These are phyloP conservation scores for Saccharomycopsis synnaedendra DNA, from an alignment of 805 yeast genomes.

Conservation along the genomic window DNA sequence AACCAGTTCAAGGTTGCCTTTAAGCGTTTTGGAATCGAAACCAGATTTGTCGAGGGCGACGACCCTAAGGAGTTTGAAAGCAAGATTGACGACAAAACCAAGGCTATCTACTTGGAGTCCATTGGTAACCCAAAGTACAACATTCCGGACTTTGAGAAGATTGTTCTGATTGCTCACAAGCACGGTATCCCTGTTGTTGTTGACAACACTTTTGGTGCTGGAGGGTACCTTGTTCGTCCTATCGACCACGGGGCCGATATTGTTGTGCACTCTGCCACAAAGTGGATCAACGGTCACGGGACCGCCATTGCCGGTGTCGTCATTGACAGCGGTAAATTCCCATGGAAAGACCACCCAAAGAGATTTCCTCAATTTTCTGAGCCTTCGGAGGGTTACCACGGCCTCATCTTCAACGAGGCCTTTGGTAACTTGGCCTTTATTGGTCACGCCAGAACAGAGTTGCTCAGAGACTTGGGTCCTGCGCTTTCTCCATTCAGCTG, in stretches of 20 bases:
- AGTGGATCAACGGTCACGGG: slow-evolving; percentile 98
- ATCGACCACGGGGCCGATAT: slow-evolving; percentile 86
- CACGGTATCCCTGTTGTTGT: slow-evolving; percentile 85
- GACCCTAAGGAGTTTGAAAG: slow-evolving; percentile 57
- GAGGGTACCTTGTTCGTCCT: slow-evolving; percentile 80
- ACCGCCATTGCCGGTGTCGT: slow-evolving; percentile 88
- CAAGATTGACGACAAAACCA: slow-evolving; percentile 72
- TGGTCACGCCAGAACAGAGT: slow-evolving; percentile 70
- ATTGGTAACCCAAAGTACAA: slow-evolving; percentile 91
- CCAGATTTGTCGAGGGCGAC: slow-evolving; percentile 80
- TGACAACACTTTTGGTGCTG: slow-evolving; percentile 96
- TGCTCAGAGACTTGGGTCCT: slow-evolving; percentile 89
- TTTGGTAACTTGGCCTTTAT: slow-evolving; percentile 73
- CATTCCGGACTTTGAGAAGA: slow-evolving; percentile 79
- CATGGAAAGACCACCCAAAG: slow-evolving; percentile 76
- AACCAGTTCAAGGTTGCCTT: slow-evolving; percentile 91
- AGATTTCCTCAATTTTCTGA: slow-evolving; percentile 85
- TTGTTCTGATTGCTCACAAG: slow-evolving; percentile 68
- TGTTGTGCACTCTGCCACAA: slow-evolving; percentile 89
- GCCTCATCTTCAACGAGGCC: slow-evolving; percentile 69
- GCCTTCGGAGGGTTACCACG: slow-evolving; percentile 93
- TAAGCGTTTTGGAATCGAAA: slow-evolving; percentile 78
- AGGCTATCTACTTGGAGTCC: slow-evolving; percentile 81
- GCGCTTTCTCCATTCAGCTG: slow-evolving; percentile 79
- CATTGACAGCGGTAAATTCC: slow-evolving; percentile 86